Evolutionary conservation across 257 asterid species (phyloP).

Genomic region (Salvia miltiorrhiza): DNA sequence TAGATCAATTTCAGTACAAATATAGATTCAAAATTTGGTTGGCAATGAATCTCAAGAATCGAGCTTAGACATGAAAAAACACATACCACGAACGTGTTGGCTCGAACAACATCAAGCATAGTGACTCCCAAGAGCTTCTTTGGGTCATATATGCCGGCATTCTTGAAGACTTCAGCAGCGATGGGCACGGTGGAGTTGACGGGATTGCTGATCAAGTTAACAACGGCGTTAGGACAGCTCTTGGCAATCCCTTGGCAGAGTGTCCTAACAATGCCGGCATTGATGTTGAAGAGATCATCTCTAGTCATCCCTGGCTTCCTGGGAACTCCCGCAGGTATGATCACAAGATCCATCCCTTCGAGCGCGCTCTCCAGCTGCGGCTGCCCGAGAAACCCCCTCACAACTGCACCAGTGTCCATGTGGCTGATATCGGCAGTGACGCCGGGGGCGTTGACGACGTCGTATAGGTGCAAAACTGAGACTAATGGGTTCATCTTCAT

Average conservation of each 20-base stretch:
- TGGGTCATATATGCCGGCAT: conserved; percentile 82
- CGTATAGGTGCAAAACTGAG: conserved; percentile 90
- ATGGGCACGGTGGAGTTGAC: conserved; percentile 89
- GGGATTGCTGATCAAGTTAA: conserved; percentile 85
- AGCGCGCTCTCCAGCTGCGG: conserved; percentile 74
- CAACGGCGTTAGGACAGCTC: conserved; percentile 75
- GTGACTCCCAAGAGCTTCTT: conserved; percentile 87
- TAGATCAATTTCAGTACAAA: neutral
- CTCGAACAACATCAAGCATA: conserved; percentile 90
- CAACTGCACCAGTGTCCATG: conserved; percentile 98
- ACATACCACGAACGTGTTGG: conserved; percentile 84
- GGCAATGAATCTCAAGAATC: neutral
- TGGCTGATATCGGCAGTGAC: conserved; percentile 96
- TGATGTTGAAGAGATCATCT: conserved; percentile 84
- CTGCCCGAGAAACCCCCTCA: conserved; percentile 82
- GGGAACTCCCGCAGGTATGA: conserved; percentile 92
- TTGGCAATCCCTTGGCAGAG: conserved; percentile 77
- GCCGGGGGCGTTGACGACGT: conserved; percentile 92
- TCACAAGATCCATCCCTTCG: conserved; percentile 80
- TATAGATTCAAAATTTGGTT: too few relatives aligned
- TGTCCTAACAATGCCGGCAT: conserved; percentile 86
- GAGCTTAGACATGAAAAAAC: neutral
- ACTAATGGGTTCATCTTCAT: conserved; percentile 96
- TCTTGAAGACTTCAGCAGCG: conserved; percentile 95
- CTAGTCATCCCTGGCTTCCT: conserved; percentile 95